A percentile compares a stretch with the other conserved stretches of the same genome.
These are phyloP conservation scores for Phaffia rhodozyma DNA, from an alignment of 1,284 basidiomycete genomes.

Conservation along the genomic window DNA sequence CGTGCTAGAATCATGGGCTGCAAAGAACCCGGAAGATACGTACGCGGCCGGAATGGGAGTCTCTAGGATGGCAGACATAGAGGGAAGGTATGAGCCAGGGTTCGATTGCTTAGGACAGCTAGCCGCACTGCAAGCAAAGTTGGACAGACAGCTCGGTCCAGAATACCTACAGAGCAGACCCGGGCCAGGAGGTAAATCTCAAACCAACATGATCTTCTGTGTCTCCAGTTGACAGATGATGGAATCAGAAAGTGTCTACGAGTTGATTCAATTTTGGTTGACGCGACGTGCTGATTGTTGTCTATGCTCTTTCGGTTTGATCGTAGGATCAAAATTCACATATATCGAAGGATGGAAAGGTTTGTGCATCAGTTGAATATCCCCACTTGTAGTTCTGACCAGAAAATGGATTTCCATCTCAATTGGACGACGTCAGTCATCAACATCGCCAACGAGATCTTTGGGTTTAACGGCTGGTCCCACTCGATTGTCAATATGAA, in stretches of 20 bases:
- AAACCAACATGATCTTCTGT: neutral
- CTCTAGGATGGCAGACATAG: neutral
- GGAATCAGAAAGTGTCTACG: neutral
- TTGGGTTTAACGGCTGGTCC: slow-evolving; percentile 97
- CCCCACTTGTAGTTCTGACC: neutral
- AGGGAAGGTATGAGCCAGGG: neutral
- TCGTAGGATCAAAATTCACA: slow-evolving; percentile 60
- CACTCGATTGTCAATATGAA: slow-evolving; percentile 67
- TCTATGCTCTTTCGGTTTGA: neutral
- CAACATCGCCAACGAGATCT: slow-evolving; percentile 93
- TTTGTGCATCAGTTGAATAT: slow-evolving; percentile 23
- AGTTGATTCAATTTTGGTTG: neutral
- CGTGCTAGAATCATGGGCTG: neutral
- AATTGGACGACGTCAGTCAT: slow-evolving; percentile 44
- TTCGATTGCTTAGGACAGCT: slow-evolving; percentile 45
- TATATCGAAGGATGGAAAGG: slow-evolving; percentile 94
- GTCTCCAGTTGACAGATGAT: neutral
- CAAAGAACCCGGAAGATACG: neutral
- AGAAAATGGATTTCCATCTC: neutral
- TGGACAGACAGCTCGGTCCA: slow-evolving; percentile 80
- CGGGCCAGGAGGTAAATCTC: slow-evolving; percentile 55
- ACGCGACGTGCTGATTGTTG: neutral
- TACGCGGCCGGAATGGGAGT: slow-evolving; percentile 1
- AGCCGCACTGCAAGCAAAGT: slow-evolving; percentile 62
- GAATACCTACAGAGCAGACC: slow-evolving; percentile 84